Evolutionary conservation across 2,329 filamentous ascomycete species (phyloP).

Genomic region (Phyllosticta citribraziliensis): DNA sequence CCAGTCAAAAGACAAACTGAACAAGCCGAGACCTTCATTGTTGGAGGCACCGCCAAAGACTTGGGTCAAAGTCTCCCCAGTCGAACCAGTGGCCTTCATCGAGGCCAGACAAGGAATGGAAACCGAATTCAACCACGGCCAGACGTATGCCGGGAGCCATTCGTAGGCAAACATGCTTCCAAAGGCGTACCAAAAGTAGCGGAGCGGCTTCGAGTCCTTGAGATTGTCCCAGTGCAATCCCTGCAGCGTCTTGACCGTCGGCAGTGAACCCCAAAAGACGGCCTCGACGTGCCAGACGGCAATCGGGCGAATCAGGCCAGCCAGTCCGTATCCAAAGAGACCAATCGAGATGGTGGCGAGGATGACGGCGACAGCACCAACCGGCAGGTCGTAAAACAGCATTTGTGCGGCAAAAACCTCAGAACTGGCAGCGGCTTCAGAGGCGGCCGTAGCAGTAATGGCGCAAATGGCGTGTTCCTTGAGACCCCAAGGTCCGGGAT

Average conservation of each 20-base stretch:
- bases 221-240: slow-evolving; percentile 45
- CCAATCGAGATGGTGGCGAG: slow-evolving; percentile 44
- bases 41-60: slow-evolving; percentile 44
- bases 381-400: slow-evolving; percentile 42
- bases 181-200: slow-evolving; percentile 45
- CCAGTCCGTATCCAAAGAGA: slow-evolving; percentile 46
- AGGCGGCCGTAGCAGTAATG: neutral
- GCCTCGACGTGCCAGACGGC: slow-evolving; percentile 47
- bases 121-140: slow-evolving; percentile 45
- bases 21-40: slow-evolving; percentile 44
- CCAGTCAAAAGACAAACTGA: slow-evolving; percentile 45
- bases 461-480: slow-evolving; percentile 40
- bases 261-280: slow-evolving; percentile 47
- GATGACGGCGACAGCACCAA: slow-evolving; percentile 39
- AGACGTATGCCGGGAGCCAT: slow-evolving; percentile 46
- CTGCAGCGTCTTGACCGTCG: slow-evolving; percentile 45
- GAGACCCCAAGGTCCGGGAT: slow-evolving; percentile 42
- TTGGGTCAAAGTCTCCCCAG: slow-evolving; percentile 35
- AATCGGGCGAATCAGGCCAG: slow-evolving; percentile 44
- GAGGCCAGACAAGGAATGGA: slow-evolving; percentile 46
- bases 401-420: slow-evolving; percentile 25
- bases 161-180: slow-evolving; percentile 42
- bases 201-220: slow-evolving; percentile 41
- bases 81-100: slow-evolving; percentile 41
- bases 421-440: slow-evolving; percentile 36